Percentiles rank a stretch among this genome's conserved stretches.
phyloP scores from a whole-genome alignment of 1,284 basidiomycete genomes.

The Naganishia albida region DNA sequence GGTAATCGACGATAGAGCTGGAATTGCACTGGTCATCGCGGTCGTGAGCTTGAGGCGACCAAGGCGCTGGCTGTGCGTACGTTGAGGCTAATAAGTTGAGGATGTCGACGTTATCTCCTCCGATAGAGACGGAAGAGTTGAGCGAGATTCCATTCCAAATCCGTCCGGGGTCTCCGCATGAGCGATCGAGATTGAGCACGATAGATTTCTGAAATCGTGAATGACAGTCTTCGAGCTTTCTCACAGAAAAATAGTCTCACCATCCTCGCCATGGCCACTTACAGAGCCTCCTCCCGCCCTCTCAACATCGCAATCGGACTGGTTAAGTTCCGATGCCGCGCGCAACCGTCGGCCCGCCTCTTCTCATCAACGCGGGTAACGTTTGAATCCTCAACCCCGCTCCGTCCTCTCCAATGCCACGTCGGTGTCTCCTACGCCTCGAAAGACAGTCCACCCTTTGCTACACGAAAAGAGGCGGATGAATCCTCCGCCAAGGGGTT shows the following conservation, averaged over 20 bases:
- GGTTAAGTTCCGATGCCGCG: not conserved
- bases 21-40: not conserved
- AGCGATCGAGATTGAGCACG: too few relatives aligned
- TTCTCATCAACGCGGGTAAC: constrained; percentile 2
- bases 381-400: constrained; percentile 1
- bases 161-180: not conserved
- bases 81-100: too few relatives aligned
- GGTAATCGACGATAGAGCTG: constrained; percentile 4
- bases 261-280: too few relatives aligned
- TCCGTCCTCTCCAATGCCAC: constrained; percentile 42
- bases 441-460: constrained; percentile 52
- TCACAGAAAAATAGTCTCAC: too few relatives aligned
- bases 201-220: too few relatives aligned
- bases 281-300: not conserved
- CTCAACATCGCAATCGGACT: not conserved
- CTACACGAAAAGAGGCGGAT: constrained; percentile 32
- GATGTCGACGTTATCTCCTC: not conserved
- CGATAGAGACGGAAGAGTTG: too few relatives aligned
- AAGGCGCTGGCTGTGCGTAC: too few relatives aligned
- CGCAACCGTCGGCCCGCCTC: not conserved
- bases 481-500: constrained; percentile 24
- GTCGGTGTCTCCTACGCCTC: constrained; percentile 52
- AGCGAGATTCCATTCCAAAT: too few relatives aligned
- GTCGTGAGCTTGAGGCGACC: too few relatives aligned
- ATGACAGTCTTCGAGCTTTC: too few relatives aligned